Conservation (phyloP, 2,329 filamentous ascomycete genomes). For the Microcyclosporella mali region DNA sequence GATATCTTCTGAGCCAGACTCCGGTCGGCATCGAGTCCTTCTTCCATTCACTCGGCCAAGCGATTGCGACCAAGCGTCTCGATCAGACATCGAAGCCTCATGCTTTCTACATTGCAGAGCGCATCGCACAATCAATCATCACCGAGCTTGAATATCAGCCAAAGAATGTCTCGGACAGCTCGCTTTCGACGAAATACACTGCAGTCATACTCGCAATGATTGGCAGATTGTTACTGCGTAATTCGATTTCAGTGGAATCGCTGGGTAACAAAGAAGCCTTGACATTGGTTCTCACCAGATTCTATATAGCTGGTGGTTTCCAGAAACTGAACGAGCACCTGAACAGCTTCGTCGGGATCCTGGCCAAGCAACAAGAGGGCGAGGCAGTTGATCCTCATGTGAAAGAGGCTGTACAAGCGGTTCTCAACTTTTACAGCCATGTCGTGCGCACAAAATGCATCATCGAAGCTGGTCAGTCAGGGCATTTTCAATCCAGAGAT, state of each 20-base stretch:
- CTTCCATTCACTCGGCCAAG: slow-evolving; percentile 78
- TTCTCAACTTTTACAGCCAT: slow-evolving; percentile 73
- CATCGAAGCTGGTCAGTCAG: slow-evolving; percentile 64
- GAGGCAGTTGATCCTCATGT: slow-evolving; percentile 11
- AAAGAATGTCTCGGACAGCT: slow-evolving; percentile 17
- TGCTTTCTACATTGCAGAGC: slow-evolving; percentile 55
- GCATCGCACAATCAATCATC: slow-evolving; percentile 59
- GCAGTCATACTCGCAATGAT: slow-evolving; percentile 19
- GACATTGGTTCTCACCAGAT: slow-evolving; percentile 75
- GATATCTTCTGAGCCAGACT: slow-evolving; percentile 70
- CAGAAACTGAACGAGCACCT: slow-evolving; percentile 57
- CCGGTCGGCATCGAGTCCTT: slow-evolving; percentile 76
- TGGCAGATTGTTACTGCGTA: slow-evolving; percentile 22
- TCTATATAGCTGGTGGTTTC: slow-evolving; percentile 76
- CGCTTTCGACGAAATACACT: slow-evolving; percentile 21
- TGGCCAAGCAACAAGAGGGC: slow-evolving; percentile 39
- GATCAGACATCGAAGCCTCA: slow-evolving; percentile 60
- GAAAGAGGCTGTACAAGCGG: slow-evolving; percentile 59
- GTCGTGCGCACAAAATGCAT: slow-evolving; percentile 74
- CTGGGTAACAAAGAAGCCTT: slow-evolving; percentile 34
- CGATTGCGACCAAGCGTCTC: slow-evolving; percentile 65
- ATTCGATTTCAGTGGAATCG: slow-evolving; percentile 21
- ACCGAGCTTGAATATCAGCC: slow-evolving; percentile 24
- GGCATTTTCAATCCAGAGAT: slow-evolving; percentile 44
- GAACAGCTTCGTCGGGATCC: slow-evolving; percentile 22